phyloP scores from a whole-genome alignment of 257 asterid species.

The Jasminum sambac region DNA sequence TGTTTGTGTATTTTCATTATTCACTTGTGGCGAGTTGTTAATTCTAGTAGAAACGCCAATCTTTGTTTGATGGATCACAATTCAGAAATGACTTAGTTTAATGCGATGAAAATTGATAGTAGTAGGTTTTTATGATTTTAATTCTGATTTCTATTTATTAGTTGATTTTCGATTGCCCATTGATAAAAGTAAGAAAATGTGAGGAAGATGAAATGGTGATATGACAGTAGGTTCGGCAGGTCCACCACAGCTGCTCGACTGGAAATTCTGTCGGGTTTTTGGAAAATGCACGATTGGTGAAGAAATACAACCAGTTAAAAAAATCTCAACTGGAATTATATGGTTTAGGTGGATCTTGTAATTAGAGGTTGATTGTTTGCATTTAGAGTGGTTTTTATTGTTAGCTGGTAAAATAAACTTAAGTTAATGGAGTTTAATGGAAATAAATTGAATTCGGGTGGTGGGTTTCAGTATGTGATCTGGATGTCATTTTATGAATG shows the following conservation, averaged over 20 bases:
- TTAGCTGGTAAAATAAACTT: slow-evolving; percentile 22
- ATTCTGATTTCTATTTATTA: background rate
- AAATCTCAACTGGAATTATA: slow-evolving; percentile 12
- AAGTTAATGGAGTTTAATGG: slow-evolving; percentile 25
- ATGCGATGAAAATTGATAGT: background rate
- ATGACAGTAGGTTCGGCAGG: slow-evolving; percentile 62
- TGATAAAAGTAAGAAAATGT: background rate
- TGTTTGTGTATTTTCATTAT: no score
- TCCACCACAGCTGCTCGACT: slow-evolving; percentile 74
- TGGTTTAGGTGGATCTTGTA: slow-evolving; percentile 40
- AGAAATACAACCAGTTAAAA: slow-evolving; percentile 85
- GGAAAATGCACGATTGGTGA: slow-evolving; percentile 86
- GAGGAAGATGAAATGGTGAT: slow-evolving; percentile 53
- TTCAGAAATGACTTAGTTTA: no score
- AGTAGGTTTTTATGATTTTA: background rate
- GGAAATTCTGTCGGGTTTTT: slow-evolving; percentile 90
- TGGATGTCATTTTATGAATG: slow-evolving; percentile 37
- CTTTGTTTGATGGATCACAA: no score
- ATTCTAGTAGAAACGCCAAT: no score
- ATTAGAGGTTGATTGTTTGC: slow-evolving; percentile 55
- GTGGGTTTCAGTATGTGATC: slow-evolving; percentile 34
- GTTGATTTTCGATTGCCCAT: slow-evolving; percentile 2
- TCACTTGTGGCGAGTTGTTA: no score
- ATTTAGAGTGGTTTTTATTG: slow-evolving; percentile 37
- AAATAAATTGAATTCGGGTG: slow-evolving; percentile 11